Evolutionary conservation across 176 grass and related monocot genomes (phyloP).

Genomic region (Saccharum officinarum): DNA sequence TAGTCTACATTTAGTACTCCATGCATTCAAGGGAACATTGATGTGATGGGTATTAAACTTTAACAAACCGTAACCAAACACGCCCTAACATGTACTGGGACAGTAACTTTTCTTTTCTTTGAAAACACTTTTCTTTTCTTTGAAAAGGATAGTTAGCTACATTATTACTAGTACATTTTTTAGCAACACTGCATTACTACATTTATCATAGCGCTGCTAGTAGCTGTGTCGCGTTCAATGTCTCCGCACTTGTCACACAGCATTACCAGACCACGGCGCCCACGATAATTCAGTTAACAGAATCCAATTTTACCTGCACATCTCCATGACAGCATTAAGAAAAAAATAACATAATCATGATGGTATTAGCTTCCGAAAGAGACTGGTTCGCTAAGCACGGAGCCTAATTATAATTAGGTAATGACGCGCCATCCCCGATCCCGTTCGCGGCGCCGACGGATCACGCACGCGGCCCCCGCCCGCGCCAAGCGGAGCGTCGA

Average conservation of each 20-base stretch:
- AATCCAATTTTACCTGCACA: conserved; percentile 5
- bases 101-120: background rate
- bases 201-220: background rate
- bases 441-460: conserved; percentile 16
- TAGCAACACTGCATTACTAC: background rate
- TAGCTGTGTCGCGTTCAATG: background rate
- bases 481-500: background rate
- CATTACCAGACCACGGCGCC: background rate
- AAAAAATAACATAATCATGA: background rate
- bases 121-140: background rate
- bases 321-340: background rate
- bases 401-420: background rate
- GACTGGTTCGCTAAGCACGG: background rate
- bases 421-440: background rate
- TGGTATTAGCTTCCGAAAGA: conserved; percentile 11
- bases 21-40: no score
- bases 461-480: background rate
- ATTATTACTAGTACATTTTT: background rate
- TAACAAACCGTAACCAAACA: no score
- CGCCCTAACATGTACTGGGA: no score
- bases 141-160: background rate
- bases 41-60: no score
- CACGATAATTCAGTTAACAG: background rate
- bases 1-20: no score
- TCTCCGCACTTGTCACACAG: background rate